Percentiles rank a stretch among this genome's conserved stretches.
phyloP scores from a whole-genome alignment of 2,329 filamentous ascomycete genomes.

The Hymenoscyphus repandus region DNA sequence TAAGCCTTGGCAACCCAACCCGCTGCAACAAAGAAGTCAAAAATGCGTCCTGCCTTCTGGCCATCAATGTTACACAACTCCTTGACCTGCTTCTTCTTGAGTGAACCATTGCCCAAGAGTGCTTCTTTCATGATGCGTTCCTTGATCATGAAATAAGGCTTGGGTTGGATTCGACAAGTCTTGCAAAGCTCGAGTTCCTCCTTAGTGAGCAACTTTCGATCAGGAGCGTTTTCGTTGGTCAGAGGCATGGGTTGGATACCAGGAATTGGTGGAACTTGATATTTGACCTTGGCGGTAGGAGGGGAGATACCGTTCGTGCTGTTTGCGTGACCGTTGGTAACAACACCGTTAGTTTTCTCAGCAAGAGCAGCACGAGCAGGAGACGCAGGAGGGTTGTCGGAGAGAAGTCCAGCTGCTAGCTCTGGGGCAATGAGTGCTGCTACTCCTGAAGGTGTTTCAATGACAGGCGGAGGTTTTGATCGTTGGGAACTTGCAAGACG shows the following conservation, averaged over 20 bases:
- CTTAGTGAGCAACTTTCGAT: conserved; percentile 77
- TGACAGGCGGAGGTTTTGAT: conserved; percentile 57
- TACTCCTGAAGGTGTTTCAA: conserved; percentile 69
- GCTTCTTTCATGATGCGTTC: conserved; percentile 88
- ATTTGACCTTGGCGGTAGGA: conserved; percentile 42
- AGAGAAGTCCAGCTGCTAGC: conserved; percentile 55
- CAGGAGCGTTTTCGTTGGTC: conserved; percentile 58
- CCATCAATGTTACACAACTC: conserved; percentile 80
- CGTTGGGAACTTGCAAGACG: conserved; percentile 67
- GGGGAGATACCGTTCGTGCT: conserved; percentile 38
- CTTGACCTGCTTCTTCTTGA: conserved; percentile 92
- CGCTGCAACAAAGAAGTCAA: conserved; percentile 89
- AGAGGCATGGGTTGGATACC: conserved; percentile 39
- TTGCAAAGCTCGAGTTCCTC: conserved; percentile 87
- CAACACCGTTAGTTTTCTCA: conserved; percentile 42
- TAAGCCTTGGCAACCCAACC: conserved; percentile 88
- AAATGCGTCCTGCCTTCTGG: conserved; percentile 79
- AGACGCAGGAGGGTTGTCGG: conserved; percentile 6
- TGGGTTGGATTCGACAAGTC: conserved; percentile 78
- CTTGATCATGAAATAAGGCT: conserved; percentile 93
- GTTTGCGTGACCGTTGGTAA: conserved; percentile 45
- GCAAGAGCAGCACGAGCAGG: conserved; percentile 4
- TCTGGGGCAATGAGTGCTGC: conserved; percentile 75
- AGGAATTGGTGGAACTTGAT: conserved; percentile 43
- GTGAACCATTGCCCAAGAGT: conserved; percentile 75